These are phyloP conservation scores for Chondrus crispus DNA, from an alignment of 23 red algal genomes.

Conservation along the genomic window DNA sequence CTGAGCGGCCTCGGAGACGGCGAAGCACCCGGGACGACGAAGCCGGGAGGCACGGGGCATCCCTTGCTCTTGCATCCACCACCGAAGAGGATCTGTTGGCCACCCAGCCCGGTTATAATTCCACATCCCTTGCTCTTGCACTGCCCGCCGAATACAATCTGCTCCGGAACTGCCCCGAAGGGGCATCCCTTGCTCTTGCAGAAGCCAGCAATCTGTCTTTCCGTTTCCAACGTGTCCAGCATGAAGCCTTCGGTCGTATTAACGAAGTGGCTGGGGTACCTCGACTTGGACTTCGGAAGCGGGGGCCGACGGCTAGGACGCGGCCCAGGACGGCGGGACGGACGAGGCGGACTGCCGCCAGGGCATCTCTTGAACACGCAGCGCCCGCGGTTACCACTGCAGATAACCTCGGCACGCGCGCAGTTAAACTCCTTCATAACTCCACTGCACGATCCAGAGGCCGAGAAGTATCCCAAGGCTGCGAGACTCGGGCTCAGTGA, in stretches of 20 bases:
- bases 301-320: background rate
- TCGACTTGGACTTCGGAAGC: too few relatives aligned
- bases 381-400: conserved; percentile 17
- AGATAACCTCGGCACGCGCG: background rate
- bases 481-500: conserved; percentile 1
- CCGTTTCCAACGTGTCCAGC: background rate
- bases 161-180: background rate
- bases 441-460: conserved; percentile 7
- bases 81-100: background rate
- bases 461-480: background rate
- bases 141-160: conserved; percentile 3
- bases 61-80: conserved; percentile 37
- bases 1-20: background rate
- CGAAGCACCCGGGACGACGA: background rate
- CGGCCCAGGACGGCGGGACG: background rate
- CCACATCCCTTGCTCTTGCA: conserved; percentile 35
- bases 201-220: background rate
- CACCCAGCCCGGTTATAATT: background rate
- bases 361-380: background rate
- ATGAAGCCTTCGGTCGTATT: background rate
- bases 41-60: conserved; percentile 13
- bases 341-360: background rate
- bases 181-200: conserved; percentile 35
- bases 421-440: background rate
- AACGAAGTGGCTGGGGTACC: background rate